Percentiles rank a stretch among this genome's conserved stretches.
Evolutionary conservation across 345 rosid genomes (phyloP).

Genomic region (Syzygium grande): DNA sequence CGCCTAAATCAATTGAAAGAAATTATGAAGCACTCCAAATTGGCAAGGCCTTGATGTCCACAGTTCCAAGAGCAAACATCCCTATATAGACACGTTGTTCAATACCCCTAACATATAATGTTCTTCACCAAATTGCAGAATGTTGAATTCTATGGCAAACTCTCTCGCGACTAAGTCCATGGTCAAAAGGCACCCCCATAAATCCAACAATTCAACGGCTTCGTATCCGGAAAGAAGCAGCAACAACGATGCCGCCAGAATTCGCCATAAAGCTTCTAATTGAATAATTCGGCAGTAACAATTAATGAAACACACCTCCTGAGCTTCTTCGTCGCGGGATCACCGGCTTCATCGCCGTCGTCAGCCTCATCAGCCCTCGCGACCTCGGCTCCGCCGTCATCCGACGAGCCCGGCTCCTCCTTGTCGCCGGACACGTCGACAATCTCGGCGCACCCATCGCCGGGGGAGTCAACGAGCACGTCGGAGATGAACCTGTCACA

Average conservation of each 20-base stretch:
- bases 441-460: conserved; percentile 6
- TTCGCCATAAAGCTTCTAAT: background rate
- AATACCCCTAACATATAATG: background rate
- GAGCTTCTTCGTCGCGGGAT: conserved; percentile 44
- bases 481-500: conserved; percentile 32
- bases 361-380: conserved; percentile 1
- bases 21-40: background rate
- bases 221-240: background rate
- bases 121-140: background rate
- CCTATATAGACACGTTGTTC: background rate
- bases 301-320: conserved; percentile 33
- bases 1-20: background rate
- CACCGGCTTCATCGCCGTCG: conserved; percentile 27
- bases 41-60: background rate
- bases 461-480: conserved; percentile 37
- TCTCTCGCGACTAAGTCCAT: background rate
- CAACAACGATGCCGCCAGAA: background rate
- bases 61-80: background rate
- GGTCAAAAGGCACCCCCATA: background rate
- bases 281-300: background rate
- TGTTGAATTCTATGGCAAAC: background rate
- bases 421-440: conserved; percentile 15
- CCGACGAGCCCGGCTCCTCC: conserved; percentile 24
- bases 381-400: background rate
- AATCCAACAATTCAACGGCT: background rate